These are phyloP conservation scores for Camellia japonica DNA, from an alignment of 148 eudicot species.

Conservation along the genomic window DNA sequence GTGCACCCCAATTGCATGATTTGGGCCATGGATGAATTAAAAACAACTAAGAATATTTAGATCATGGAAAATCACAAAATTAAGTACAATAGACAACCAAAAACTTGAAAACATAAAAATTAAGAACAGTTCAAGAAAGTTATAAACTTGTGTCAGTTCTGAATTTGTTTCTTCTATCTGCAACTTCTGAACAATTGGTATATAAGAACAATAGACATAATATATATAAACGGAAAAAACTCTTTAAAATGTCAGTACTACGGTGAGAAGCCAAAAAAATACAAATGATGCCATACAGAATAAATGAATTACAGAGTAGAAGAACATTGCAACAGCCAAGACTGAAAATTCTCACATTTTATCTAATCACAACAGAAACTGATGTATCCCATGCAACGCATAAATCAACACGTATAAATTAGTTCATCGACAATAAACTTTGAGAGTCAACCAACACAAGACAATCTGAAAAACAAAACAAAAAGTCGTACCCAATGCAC, in stretches of 20 bases:
- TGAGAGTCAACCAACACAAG: not conserved
- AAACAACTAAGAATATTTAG: no score
- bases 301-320: not conserved
- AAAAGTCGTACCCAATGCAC: no score
- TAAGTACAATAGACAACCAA: not conserved
- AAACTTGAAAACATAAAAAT: not conserved
- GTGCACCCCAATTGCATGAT: not conserved
- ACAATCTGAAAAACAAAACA: no score
- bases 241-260: not conserved
- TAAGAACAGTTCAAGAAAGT: not conserved
- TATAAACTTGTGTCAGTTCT: not conserved
- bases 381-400: not conserved
- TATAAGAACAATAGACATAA: not conserved
- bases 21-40: no score
- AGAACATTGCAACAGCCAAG: constrained; percentile 2
- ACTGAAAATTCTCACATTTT: not conserved
- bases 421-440: not conserved
- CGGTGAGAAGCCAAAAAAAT: not conserved
- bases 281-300: not conserved
- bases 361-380: not conserved
- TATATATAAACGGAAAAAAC: not conserved
- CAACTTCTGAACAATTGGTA: not conserved
- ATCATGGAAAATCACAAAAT: no score
- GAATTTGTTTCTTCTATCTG: constrained; percentile 2
- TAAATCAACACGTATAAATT: constrained; percentile 6